Evolutionary conservation across 23 red algal genomes (phyloP).

Genomic region (Gracilaria domingensis): DNA sequence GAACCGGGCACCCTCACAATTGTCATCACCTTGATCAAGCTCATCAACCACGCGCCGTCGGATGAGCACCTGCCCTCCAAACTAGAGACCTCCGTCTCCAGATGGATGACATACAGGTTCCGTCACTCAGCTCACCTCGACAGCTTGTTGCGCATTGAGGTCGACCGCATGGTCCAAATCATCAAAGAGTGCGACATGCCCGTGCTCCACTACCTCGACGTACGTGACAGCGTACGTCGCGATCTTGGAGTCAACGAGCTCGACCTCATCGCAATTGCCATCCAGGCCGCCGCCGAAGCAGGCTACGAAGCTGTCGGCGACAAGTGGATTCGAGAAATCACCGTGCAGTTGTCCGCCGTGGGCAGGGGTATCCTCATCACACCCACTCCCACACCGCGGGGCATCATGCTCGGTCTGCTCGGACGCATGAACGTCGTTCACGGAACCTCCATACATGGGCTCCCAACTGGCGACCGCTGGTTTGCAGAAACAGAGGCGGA

Average conservation of each 20-base stretch:
- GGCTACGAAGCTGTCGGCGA: slow-evolving; percentile 25
- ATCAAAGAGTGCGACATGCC: not conserved
- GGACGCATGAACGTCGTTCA: slow-evolving; percentile 20
- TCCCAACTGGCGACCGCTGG: slow-evolving; percentile 21
- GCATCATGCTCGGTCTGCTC: not conserved
- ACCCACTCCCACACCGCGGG: slow-evolving; percentile 10
- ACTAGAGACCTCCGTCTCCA: not conserved
- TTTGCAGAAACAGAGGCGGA: slow-evolving; percentile 1
- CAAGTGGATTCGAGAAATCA: slow-evolving; percentile 51
- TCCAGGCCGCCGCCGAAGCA: slow-evolving; percentile 6
- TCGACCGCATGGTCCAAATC: slow-evolving; percentile 3
- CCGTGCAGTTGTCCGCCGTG: not conserved
- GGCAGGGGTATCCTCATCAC: slow-evolving; percentile 6
- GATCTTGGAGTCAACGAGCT: not conserved
- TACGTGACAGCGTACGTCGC: not conserved
- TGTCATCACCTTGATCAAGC: not conserved
- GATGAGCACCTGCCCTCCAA: not conserved
- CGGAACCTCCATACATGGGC: slow-evolving; percentile 17
- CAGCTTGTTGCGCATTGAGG: not conserved
- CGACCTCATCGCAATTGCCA: slow-evolving; percentile 26
- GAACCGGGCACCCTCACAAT: not conserved
- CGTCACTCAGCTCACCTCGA: not conserved
- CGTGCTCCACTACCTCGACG: slow-evolving; percentile 10
- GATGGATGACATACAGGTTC: slow-evolving; percentile 15
- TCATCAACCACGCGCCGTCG: not conserved